Evolutionary conservation across 2,329 filamentous ascomycete species (phyloP), one percentile per base, ranked within the genome.

Genomic region (Coniochaeta hoffmannii): DNA sequence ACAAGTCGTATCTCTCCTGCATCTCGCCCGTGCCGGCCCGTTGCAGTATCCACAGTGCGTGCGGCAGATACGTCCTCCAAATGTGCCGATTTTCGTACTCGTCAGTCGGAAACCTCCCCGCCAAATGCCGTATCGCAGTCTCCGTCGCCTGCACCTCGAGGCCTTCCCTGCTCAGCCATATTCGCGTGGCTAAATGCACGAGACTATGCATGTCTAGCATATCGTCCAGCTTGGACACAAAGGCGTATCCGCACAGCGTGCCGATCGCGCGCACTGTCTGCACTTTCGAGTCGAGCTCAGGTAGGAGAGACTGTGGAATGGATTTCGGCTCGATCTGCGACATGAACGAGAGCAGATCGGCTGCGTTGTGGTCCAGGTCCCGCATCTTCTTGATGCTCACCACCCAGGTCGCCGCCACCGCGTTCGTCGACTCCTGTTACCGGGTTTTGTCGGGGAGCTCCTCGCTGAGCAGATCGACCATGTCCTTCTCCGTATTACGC

Each of bases 351-450:
- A 78, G 61, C 38, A 73, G 54, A 0, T 67, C 54, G 32, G 67
- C 68, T 1, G 72, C 73, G 2, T 60, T 31, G 2, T 53, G 2
- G 50, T 71, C 57, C 0, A 24, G 53, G 6, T 56, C 50, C 2
- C 60, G 61, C 14, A 76, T 71, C 24, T 71, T 65, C 6, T 72
- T 57, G 12, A 77, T 73, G 0, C 74, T 75, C 5, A 76, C 63
- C 1, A 72, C 55, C 68, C 71, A 73, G 1, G 74, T 73, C 0
- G 65, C 66, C 7, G 69, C 69, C 2, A 75, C 62, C 1, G 72
- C 64, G 24, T 70, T 68, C 44, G 66, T 65, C 1, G 68, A 61
- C 1, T 50, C 57, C 14, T 46, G 55, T 56, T 73, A 70, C 24
- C 66, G 65, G 1, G 55, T 63, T 1, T 63, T 59, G 55, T 74